Evolutionary conservation across 1,284 basidiomycete genomes (phyloP), one percentile per base, ranked within the genome.

Genomic region (Pascua sp.): DNA sequence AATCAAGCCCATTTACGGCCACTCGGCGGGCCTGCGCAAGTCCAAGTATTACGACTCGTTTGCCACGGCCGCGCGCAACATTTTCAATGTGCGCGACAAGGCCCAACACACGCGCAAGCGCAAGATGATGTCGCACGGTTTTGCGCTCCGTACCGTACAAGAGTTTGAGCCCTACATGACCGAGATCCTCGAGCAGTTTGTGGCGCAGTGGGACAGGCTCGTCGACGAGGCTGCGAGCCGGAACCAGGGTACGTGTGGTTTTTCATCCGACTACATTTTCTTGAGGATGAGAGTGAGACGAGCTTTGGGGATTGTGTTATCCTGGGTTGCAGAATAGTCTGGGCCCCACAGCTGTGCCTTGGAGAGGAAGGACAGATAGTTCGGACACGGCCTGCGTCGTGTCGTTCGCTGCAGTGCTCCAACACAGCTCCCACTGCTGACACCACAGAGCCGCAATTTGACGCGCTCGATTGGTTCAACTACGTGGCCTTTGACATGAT

Each of bases 401-500:
- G n/a, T n/a, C n/a, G n/a, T n/a, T n/a, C n/a, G n/a, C n/a, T n/a
- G n/a, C n/a, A n/a, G n/a, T n/a, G n/a, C n/a, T n/a, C n/a, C n/a
- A n/a, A 3, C 40, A n/a, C 40, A 41, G 40, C 8, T 41, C 24
- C 24, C 4, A 32, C 24, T 7, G 24, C 24, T 32, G 24, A 32
- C 24, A 32, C 24, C 24, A 32, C 24, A 32, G 24, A 32, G 4
- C 15, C 42, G 42, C 16, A 10, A 12, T 43, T 84, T 1, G 80
- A 89, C 2, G 90, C 86, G 83, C 77, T 90, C 49, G 87, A 92
- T 70, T 84, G 82, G 84, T 83, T 82, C 71, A 87, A 87, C 75
- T 88, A 87, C 71, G 86, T 93, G 47, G 90, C 89, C 0, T 95
- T 95, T 72, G 91, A 93, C 75, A 89, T 90, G 66, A 89, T 93